Percentiles rank a stretch among this genome's conserved stretches.
These are phyloP conservation scores for Aspergillus ruber DNA, from an alignment of 2,329 filamentous ascomycete species.

Conservation along the genomic window DNA sequence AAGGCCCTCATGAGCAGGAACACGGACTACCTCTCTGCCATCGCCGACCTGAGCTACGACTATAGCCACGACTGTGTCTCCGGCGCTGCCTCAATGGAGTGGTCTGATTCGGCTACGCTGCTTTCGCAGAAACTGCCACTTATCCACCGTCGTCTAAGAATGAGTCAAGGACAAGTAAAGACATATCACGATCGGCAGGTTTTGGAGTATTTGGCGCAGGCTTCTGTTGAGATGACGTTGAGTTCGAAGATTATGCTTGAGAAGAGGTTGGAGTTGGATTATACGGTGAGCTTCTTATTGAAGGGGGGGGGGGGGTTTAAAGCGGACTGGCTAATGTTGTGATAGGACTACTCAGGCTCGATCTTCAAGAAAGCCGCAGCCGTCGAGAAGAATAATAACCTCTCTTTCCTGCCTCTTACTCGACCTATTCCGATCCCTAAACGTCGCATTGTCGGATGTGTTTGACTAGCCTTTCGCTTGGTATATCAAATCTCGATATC, in stretches of 20 bases:
- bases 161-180: neutral
- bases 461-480: slow-evolving; percentile 2
- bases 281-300: too few species aligned
- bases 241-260: slow-evolving; percentile 1
- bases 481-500: too few species aligned
- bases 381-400: too few species aligned
- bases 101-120: neutral
- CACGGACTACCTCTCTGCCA: slow-evolving; percentile 14
- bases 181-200: neutral
- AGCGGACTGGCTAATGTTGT: too few species aligned
- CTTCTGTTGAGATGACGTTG: neutral
- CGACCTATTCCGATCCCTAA: neutral
- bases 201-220: neutral
- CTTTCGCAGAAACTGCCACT: neutral
- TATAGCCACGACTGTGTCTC: too few species aligned
- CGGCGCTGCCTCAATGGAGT: neutral
- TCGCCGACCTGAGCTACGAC: slow-evolving; percentile 8
- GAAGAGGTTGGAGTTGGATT: neutral
- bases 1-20: slow-evolving; percentile 6
- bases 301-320: too few species aligned
- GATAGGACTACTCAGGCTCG: too few species aligned
- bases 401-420: neutral
- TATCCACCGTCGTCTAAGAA: neutral
- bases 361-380: too few species aligned
- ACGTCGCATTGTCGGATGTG: neutral